phyloP scores from a whole-genome alignment of 805 yeast genomes.

The Vanderwaltozyma tropicalis region DNA sequence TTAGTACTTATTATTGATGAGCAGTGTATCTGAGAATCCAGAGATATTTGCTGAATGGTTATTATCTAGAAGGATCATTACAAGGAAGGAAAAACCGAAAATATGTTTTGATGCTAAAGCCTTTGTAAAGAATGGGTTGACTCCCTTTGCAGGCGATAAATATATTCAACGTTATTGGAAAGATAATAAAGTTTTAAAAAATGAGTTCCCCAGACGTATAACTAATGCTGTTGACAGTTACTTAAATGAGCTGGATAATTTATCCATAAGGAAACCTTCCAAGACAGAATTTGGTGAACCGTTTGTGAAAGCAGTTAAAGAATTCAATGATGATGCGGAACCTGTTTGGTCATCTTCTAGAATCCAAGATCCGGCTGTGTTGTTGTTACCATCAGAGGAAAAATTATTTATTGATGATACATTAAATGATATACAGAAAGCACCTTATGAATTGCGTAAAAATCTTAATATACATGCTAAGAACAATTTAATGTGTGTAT shows the following conservation, averaged over 20 bases:
- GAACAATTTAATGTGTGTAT: constrained; percentile 9
- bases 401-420: constrained; percentile 9
- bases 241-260: not conserved
- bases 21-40: no score
- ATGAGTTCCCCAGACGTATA: not conserved
- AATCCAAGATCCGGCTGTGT: constrained; percentile 13
- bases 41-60: not conserved
- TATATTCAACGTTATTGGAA: not conserved
- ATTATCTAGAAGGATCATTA: not conserved
- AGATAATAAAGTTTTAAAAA: not conserved
- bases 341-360: constrained; percentile 16
- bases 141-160: not conserved
- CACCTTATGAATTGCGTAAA: no score
- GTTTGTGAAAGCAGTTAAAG: constrained; percentile 1
- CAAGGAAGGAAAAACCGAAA: not conserved
- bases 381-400: constrained; percentile 14
- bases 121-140: not conserved
- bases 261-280: not conserved
- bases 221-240: not conserved
- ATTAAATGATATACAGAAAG: not conserved
- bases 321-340: constrained; percentile 9
- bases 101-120: not conserved
- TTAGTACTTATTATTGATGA: no score
- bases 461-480: not conserved
- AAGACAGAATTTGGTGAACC: not conserved